Base-by-base conservation (phyloP, 208 protist genomes). In the Trypanosoma brucei region DNA sequence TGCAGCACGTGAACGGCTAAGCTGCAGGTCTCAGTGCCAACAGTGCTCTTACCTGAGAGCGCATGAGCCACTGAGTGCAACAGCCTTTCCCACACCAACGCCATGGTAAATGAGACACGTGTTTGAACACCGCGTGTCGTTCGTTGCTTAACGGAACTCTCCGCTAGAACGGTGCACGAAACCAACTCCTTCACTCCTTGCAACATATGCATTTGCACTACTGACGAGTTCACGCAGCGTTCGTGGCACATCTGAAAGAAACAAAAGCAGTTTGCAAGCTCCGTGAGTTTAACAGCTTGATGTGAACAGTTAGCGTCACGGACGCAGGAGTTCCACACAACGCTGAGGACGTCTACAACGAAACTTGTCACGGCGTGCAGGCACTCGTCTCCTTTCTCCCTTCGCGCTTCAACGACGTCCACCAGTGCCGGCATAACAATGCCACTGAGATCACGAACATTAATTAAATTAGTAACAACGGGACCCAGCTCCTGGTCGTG, bases 121-220 rank as follows among this genome's bases (percentile, higher is more conserved):
- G 52, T 48, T 30, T 11, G n/a, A 37, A 59, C 37, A 49, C 62
- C 14, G 68, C 60, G 6, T 54, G 70, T 3, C 4, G 42, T 11
- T 46, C 30, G 33, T 50, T 2, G 9, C 11, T 22, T 42, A 2
- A 37, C 14, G 6, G 52, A 42, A 42, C 59, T 65, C 11, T 30
- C 67, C 1, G 9, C 36, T 35, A 59, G 80, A 4, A 88, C 64
- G 3, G 71, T 88, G 48, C 81, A 81, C 0, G 71, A 61, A 48
- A 91, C 71, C n/a, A 95, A 56, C 65, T 95, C 83, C 73, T 87
- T 85, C 11, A 88, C 73, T 38, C 75, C 77, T 59, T 92, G 83
- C 50, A 95, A 68, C 31, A 90, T 48, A 61, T 92, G 84, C 72
- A 84, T 82, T 55, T 78, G 65, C 22, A 91, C 76, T 13, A 88